A percentile compares a stretch with the other conserved stretches of the same genome.
These are phyloP conservation scores for Leccinum incarnatum DNA, from an alignment of 768 basidiomycete genomes.

Conservation along the genomic window DNA sequence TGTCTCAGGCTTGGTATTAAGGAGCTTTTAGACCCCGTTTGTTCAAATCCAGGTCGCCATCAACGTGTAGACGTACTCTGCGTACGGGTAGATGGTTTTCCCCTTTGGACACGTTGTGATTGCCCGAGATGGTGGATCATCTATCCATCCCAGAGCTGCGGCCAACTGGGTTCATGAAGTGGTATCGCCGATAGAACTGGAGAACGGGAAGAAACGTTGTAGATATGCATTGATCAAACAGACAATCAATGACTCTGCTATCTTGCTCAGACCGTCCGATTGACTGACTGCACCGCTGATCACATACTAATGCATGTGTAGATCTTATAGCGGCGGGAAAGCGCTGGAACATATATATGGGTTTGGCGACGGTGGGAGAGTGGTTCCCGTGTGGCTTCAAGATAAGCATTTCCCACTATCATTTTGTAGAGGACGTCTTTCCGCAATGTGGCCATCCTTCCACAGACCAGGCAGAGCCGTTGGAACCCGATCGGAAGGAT, in stretches of 20 bases:
- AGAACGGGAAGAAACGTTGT: not conserved
- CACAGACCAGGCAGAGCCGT: slow-evolving; percentile 13
- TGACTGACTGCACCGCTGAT: slow-evolving; percentile 1
- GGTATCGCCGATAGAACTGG: not conserved
- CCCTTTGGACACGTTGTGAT: not conserved
- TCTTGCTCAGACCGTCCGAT: not conserved
- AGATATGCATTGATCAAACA: not conserved
- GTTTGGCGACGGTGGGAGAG: not conserved
- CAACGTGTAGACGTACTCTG: slow-evolving; percentile 11
- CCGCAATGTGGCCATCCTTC: slow-evolving; percentile 9
- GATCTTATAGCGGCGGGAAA: not conserved
- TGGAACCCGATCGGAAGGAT: not conserved
- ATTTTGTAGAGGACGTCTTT: not conserved
- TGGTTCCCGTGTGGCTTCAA: not conserved
- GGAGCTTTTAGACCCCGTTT: not conserved
- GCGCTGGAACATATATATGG: not conserved
- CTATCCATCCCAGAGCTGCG: not conserved
- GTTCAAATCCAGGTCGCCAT: not conserved
- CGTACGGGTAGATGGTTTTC: slow-evolving; percentile 3
- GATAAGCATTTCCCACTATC: not conserved
- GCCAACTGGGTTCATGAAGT: not conserved
- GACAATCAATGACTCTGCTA: not conserved
- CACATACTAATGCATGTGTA: not conserved
- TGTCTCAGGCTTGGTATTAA: not conserved
- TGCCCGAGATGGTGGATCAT: not conserved